Conservation (phyloP, 352 stramenopile species). For the Phytophthora capsici region DNA sequence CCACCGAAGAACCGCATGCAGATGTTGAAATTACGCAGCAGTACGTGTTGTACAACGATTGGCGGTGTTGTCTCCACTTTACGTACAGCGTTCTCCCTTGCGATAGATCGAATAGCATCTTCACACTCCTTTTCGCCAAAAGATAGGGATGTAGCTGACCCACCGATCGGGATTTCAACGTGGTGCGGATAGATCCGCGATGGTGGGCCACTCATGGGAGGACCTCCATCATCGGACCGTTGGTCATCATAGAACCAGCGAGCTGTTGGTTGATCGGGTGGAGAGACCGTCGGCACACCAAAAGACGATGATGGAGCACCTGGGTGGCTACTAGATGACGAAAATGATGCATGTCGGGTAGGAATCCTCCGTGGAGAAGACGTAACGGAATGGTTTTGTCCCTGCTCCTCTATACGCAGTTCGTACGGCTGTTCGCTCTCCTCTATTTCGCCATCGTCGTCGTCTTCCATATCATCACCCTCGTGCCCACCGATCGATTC, state of each 20-base stretch:
- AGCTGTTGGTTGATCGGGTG: slow-evolving; percentile 74
- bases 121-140: slow-evolving; percentile 88
- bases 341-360: slow-evolving; percentile 57
- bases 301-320: slow-evolving; percentile 51
- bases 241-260: slow-evolving; percentile 85
- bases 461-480: slow-evolving; percentile 40
- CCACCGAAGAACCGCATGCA: slow-evolving; percentile 90
- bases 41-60: slow-evolving; percentile 79
- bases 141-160: slow-evolving; percentile 80
- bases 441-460: slow-evolving; percentile 26
- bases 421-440: background rate
- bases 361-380: slow-evolving; percentile 59
- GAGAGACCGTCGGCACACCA: slow-evolving; percentile 52
- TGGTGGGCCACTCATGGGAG: slow-evolving; percentile 51
- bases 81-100: slow-evolving; percentile 59
- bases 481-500: slow-evolving; percentile 54
- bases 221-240: slow-evolving; percentile 34
- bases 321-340: slow-evolving; percentile 59
- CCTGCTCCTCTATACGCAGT: slow-evolving; percentile 5
- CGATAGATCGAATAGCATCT: slow-evolving; percentile 74
- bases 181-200: slow-evolving; percentile 88
- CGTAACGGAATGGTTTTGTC: slow-evolving; percentile 22
- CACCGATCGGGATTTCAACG: slow-evolving; percentile 86
- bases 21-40: slow-evolving; percentile 88
- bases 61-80: slow-evolving; percentile 56